Evolutionary conservation across 73 alveolate genomes (phyloP), one percentile per base, ranked within the genome.

Genomic region (Blepharisma stoltei): DNA sequence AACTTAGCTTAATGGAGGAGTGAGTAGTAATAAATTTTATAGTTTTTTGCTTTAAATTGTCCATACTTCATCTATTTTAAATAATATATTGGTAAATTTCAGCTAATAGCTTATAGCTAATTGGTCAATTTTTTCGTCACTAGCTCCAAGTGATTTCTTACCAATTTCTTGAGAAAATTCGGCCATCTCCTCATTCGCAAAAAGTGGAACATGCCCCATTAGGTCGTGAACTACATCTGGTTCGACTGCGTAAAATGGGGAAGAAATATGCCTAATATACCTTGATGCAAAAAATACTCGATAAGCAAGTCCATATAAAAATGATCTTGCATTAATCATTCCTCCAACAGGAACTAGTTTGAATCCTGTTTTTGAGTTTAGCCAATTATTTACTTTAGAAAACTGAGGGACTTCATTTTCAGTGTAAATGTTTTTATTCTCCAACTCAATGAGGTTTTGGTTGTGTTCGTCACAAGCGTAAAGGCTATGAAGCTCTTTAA

Each of bases 151-250:
- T n/a, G 85, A 76, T 6, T 81, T 82, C 41, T 71, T 38, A 32
- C 89, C 89, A 7, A 81, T 81, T 45, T 77, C 47, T 14, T 81
- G 82, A 32, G 81, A 54, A 27, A 81, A 81, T 43, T 75, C 84
- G 0, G 89, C 89, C n/a, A 81, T 71, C 1, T 81, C 84, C 9
- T 43, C 6, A 27, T 77, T 20, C 9, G 85, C 83, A 23, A 81
- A 60, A 83, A 81, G 70, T 6, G 89, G 89, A 47, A 78, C 89
- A 55, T 81, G 89, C 1, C 89, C 89, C 47, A 81, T 21, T 0
- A 81, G 43, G 11, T 81, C 89, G 53, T 52, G 66, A 52, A 52
- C 23, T 14, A 52, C 23, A 4, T 52, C 66, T 1, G 66, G 66
- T 20, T 52, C 66, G 23, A 20, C n/a, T 52, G 66, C 66, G 4